A percentile compares a stretch with the other conserved stretches of the same genome.
Conservation (phyloP, 2,329 filamentous ascomycete species). For the Venturia nashicola region DNA sequence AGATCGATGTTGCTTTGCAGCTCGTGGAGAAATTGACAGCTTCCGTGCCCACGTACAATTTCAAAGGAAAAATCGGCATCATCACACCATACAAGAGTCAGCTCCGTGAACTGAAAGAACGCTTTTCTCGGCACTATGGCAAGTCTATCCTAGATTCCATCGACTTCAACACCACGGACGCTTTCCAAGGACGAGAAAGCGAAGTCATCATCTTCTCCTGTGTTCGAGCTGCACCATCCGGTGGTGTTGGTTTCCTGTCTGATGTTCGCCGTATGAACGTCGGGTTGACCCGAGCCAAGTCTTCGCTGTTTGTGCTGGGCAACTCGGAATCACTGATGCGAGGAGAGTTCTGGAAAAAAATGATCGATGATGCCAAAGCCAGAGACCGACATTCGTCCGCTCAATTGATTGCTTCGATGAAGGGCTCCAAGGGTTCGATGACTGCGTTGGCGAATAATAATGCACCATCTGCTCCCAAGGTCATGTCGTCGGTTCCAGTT, state of each 20-base stretch:
- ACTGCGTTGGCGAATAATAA: neutral
- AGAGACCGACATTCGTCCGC: constrained; percentile 3
- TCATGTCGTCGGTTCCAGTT: neutral
- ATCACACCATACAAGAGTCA: constrained; percentile 98
- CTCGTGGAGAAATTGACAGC: constrained; percentile 74
- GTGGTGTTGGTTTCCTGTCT: constrained; percentile 96
- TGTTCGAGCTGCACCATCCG: constrained; percentile 80
- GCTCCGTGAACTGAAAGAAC: constrained; percentile 62
- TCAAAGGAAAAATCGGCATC: constrained; percentile 79
- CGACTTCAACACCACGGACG: constrained; percentile 98
- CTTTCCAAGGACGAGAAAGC: constrained; percentile 91
- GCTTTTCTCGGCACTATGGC: constrained; percentile 63
- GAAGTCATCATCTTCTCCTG: constrained; percentile 99
- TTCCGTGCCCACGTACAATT: constrained; percentile 50
- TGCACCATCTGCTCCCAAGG: neutral
- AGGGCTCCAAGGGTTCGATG: neutral
- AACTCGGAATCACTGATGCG: constrained; percentile 78
- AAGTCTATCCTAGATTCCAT: constrained; percentile 63
- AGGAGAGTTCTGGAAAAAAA: constrained; percentile 79
- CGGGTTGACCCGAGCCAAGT: constrained; percentile 90
- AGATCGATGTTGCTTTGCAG: constrained; percentile 74
- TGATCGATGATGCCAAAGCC: constrained; percentile 48
- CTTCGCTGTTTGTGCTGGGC: constrained; percentile 89
- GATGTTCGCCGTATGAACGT: constrained; percentile 99
- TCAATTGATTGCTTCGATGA: neutral